A percentile compares a stretch with the other conserved stretches of the same genome.
phyloP scores from a whole-genome alignment of 148 eudicot species.

The Amaranthus cruentus region DNA sequence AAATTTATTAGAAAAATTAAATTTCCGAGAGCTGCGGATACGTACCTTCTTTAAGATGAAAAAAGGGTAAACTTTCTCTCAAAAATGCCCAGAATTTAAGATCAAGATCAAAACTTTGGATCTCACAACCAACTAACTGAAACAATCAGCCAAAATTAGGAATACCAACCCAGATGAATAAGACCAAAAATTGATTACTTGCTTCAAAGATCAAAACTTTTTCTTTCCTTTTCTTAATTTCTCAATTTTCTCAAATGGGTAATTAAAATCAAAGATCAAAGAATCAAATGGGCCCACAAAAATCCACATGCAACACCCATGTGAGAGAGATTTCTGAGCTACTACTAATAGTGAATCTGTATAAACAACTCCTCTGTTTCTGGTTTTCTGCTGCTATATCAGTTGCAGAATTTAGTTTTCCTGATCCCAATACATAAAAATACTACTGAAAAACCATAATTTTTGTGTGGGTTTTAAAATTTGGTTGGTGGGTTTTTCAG shows the following conservation, averaged over 20 bases:
- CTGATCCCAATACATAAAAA: constrained; percentile 30
- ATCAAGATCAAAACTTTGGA: constrained; percentile 26
- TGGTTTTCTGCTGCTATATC: background rate
- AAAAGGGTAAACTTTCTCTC: constrained; percentile 4
- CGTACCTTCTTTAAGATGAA: background rate
- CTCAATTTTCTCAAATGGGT: background rate
- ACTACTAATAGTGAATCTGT: constrained; percentile 21
- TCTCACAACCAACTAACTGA: constrained; percentile 16
- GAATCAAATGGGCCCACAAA: constrained; percentile 10
- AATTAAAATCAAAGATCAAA: constrained; percentile 6
- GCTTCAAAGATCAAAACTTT: constrained; percentile 24
- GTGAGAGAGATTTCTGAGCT: constrained; percentile 13
- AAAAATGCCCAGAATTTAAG: constrained; percentile 1
- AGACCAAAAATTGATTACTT: background rate
- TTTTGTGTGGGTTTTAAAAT: background rate
- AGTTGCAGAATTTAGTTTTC: constrained; percentile 30
- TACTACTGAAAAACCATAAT: background rate
- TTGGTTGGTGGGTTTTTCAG: constrained; percentile 25
- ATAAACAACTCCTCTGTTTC: constrained; percentile 5
- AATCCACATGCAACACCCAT: constrained; percentile 21
- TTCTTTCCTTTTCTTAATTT: background rate
- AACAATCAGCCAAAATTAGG: background rate
- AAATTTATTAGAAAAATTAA: too few relatives aligned
- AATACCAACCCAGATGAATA: background rate
- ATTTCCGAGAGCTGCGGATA: too few relatives aligned